Base-by-base conservation (phyloP, 1,284 basidiomycete species). In the Bondarzewia mesenterica region DNA sequence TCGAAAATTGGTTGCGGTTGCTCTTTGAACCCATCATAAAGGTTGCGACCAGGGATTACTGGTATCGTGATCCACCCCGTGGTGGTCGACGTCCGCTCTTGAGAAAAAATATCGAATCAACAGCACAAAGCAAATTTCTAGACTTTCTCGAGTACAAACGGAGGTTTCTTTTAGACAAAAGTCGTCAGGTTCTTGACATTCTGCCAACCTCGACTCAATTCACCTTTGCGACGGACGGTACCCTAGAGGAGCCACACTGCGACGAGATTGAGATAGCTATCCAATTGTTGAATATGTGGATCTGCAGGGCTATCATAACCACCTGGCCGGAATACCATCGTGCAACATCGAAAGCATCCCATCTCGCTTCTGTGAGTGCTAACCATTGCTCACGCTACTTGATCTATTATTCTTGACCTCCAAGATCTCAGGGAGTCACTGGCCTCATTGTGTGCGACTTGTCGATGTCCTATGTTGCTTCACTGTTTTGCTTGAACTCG, bases 231-330 rank as follows among this genome's bases (percentile, higher is more conserved):
- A 45, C 16, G 45, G 48, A 35, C 44, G 52, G 39, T 15, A 36
- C 27, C 46, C 23, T 51, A 56, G 54, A 38, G 50, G 48, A 49
- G 48, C 57, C 42, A 27, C 46, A 52, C 54, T 49, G 32, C 53
- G 60, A 52, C 42, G 50, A 40, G 44, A 51, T 54, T 36, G 61
- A 63, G 40, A 53, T 64, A 23, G 63, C 58, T 1, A 52, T 51
- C 36, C 62, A 63, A 47, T 53, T 65, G 29, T 54, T 65, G 35
- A 59, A 60, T 36, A 54, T 63, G 32, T 65, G 63, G 61, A 59
- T 65, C 26, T 63, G 63, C 42, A 56, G 59, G 22, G 49, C 56
- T 27, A 52, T 54, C 15, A 50, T 63, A 27, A 27, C 50, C 12
- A 18, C 51, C 1, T 60, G 58, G 49, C 63, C 63, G 7, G 53